Percentiles rank a stretch among this genome's conserved stretches.
These are phyloP conservation scores for Lepidium sativum DNA, from an alignment of 345 rosid species.

Conservation along the genomic window DNA sequence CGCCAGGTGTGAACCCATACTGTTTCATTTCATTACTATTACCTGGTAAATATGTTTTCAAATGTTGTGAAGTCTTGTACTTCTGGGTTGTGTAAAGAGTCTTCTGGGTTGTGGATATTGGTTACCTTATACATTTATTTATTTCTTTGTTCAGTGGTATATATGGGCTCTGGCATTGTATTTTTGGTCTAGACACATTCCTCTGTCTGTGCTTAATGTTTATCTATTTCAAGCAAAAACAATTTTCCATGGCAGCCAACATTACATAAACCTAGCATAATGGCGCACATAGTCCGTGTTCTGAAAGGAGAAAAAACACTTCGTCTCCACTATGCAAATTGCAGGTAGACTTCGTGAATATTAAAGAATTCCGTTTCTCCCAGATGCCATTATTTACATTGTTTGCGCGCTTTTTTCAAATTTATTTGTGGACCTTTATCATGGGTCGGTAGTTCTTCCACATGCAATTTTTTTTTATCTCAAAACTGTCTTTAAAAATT, in stretches of 20 bases:
- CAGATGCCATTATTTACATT: background rate
- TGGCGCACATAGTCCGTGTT: conserved; percentile 95
- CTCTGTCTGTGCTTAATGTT: conserved; percentile 1
- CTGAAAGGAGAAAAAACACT: conserved; percentile 90
- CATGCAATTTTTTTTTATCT: background rate
- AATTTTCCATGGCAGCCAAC: conserved; percentile 75
- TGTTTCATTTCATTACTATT: conserved; percentile 1
- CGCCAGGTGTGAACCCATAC: conserved; percentile 61
- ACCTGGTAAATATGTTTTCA: background rate
- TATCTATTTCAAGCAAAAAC: conserved; percentile 3
- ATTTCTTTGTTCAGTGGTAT: background rate
- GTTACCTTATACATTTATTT: background rate
- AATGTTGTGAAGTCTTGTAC: background rate
- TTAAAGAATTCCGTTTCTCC: background rate
- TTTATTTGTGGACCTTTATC: background rate
- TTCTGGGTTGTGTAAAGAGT: background rate
- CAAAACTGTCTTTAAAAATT: conserved; percentile 1
- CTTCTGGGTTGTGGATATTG: background rate
- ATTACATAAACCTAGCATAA: conserved; percentile 94
- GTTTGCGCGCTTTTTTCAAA: background rate
- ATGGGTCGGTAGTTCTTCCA: background rate
- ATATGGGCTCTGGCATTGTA: background rate
- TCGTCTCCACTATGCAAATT: conserved; percentile 98
- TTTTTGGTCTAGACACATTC: background rate
- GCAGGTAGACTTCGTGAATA: conserved; percentile 55